A percentile compares a stretch with the other conserved stretches of the same genome.
phyloP scores from a whole-genome alignment of 2,329 filamentous ascomycete genomes.

The Fusarium redolens region DNA sequence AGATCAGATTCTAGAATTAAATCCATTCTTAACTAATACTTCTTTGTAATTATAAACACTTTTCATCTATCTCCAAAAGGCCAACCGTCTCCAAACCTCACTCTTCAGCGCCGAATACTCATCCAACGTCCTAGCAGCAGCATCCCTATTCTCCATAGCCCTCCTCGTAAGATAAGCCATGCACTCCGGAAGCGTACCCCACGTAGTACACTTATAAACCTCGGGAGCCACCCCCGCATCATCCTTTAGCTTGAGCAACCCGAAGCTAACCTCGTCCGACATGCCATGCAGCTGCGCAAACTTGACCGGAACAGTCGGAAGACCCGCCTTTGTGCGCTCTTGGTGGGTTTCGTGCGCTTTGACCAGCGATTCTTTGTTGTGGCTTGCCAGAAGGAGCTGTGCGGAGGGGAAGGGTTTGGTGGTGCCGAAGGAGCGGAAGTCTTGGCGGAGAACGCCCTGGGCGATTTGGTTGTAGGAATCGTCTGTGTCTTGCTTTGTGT shows the following conservation, averaged over 20 bases:
- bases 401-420: conserved; percentile 56
- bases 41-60: not conserved
- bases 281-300: conserved; percentile 69
- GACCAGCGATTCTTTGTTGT: conserved; percentile 58
- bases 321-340: conserved; percentile 50
- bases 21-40: not conserved
- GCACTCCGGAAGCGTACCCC: conserved; percentile 54
- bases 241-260: conserved; percentile 55
- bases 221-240: conserved; percentile 40
- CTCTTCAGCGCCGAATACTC: conserved; percentile 47
- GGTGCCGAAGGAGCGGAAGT: conserved; percentile 54
- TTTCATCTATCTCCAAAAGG: conserved; percentile 22
- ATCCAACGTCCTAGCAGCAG: conserved; percentile 47
- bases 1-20: not conserved
- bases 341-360: conserved; percentile 59
- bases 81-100: conserved; percentile 49
- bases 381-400: conserved; percentile 64
- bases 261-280: conserved; percentile 66
- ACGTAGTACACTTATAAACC: conserved; percentile 56
- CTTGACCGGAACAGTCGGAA: conserved; percentile 52
- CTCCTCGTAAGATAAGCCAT: conserved; percentile 52
- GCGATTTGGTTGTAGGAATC: conserved; percentile 62
- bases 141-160: conserved; percentile 55
- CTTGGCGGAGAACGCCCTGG: conserved; percentile 56
- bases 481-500: conserved; percentile 65